Conservation (phyloP, 805 yeast species). For the Trichomonascus vanleenenianus region DNA sequence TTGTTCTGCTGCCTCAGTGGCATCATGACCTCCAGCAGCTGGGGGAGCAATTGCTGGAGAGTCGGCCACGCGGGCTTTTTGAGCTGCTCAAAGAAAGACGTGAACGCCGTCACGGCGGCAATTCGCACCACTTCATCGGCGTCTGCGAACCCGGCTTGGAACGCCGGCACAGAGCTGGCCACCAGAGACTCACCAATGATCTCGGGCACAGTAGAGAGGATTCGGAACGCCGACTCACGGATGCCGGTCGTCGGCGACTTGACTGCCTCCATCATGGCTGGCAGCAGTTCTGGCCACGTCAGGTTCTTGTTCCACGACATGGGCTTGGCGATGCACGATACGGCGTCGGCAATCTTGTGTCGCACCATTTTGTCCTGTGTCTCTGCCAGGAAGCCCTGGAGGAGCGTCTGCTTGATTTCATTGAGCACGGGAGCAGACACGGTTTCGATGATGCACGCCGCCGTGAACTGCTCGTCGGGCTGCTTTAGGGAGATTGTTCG, state of each 20-base stretch:
- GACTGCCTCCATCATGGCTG: slow-evolving; percentile 63
- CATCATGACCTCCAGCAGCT: slow-evolving; percentile 78
- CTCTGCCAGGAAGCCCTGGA: slow-evolving; percentile 59
- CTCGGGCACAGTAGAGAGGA: slow-evolving; percentile 77
- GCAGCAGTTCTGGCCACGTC: slow-evolving; percentile 74
- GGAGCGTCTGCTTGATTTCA: slow-evolving; percentile 57
- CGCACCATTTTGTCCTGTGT: slow-evolving; percentile 70
- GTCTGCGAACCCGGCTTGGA: slow-evolving; percentile 77
- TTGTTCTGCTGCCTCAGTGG: slow-evolving; percentile 72
- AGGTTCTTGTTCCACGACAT: slow-evolving; percentile 26
- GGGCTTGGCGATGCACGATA: slow-evolving; percentile 79
- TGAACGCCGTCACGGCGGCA: slow-evolving; percentile 87
- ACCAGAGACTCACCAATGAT: slow-evolving; percentile 56
- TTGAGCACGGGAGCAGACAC: slow-evolving; percentile 48
- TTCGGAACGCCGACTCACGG: slow-evolving; percentile 87
- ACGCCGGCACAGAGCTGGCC: slow-evolving; percentile 51
- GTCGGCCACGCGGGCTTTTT: slow-evolving; percentile 75
- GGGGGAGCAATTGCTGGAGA: slow-evolving; percentile 74
- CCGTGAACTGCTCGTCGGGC: slow-evolving; percentile 56
- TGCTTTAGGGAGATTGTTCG: slow-evolving; percentile 77
- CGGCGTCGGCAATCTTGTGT: slow-evolving; percentile 89
- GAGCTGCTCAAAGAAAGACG: slow-evolving; percentile 73
- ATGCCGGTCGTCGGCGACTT: slow-evolving; percentile 50
- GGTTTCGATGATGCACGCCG: slow-evolving; percentile 70
- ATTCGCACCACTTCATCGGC: slow-evolving; percentile 74